phyloP scores from a whole-genome alignment of 2,329 filamentous ascomycete species.

The Penicillium hesseltinei region DNA sequence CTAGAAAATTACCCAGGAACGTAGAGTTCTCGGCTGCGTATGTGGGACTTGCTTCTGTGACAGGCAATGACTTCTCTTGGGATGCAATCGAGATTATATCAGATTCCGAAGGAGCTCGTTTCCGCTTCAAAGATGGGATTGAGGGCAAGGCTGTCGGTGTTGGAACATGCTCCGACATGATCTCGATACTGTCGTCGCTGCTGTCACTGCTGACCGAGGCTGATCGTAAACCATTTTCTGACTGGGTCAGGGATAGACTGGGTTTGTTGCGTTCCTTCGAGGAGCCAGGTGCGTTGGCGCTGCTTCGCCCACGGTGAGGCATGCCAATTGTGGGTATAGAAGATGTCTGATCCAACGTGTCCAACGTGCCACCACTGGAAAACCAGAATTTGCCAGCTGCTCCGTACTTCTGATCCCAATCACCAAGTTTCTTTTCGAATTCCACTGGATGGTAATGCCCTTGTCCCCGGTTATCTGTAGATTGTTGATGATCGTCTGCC shows the following conservation, averaged over 20 bases:
- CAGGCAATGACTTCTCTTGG: conserved; percentile 25
- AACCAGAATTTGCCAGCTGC: conserved; percentile 49
- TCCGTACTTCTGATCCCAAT: conserved; percentile 55
- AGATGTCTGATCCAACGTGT: conserved; percentile 8
- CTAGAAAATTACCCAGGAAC: conserved; percentile 41
- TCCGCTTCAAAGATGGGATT: conserved; percentile 32
- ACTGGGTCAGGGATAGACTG: conserved; percentile 8
- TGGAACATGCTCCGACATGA: conserved; percentile 20
- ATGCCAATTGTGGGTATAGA: conserved; percentile 42
- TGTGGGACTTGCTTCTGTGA: conserved; percentile 18
- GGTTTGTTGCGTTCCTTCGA: conserved; percentile 8
- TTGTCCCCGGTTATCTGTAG: conserved; percentile 23
- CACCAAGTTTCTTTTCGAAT: conserved; percentile 50
- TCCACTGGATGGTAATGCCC: conserved; percentile 53
- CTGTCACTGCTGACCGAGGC: conserved; percentile 28
- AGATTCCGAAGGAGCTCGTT: conserved; percentile 35
- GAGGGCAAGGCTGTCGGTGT: conserved; percentile 21
- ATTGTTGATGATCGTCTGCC: conserved; percentile 1
- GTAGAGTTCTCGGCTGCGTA: conserved; percentile 33
- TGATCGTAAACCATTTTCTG: conserved; percentile 16
- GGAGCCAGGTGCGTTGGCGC: neutral
- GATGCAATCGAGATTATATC: conserved; percentile 31
- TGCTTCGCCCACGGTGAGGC: conserved; percentile 25
- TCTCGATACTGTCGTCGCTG: conserved; percentile 31
- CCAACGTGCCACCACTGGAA: conserved; percentile 10